Percentiles rank a stretch among this genome's conserved stretches.
Conservation (phyloP, 1,284 basidiomycete species). For the Ceratobasidium sp. region DNA sequence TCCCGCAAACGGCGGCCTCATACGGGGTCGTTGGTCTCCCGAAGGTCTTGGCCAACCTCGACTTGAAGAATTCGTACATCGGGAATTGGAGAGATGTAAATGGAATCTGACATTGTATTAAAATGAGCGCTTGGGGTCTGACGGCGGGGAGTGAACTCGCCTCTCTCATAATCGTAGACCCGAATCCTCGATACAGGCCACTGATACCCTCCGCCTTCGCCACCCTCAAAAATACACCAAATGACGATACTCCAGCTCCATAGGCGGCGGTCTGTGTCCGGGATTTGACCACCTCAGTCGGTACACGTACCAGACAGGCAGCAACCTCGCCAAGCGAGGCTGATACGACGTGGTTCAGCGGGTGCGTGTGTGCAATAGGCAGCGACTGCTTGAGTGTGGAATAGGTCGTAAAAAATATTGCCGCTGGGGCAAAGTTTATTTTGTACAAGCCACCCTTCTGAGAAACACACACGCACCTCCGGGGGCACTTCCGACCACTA, state of each 20-base stretch:
- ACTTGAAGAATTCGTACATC: slow-evolving; percentile 92
- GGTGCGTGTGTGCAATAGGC: slow-evolving; percentile 68
- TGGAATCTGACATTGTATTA: slow-evolving; percentile 75
- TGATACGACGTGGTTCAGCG: slow-evolving; percentile 83
- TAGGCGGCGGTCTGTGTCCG: slow-evolving; percentile 82
- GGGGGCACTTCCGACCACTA: slow-evolving; percentile 95
- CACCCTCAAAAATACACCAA: slow-evolving; percentile 65
- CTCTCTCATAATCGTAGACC: slow-evolving; percentile 82
- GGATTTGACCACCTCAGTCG: slow-evolving; percentile 94
- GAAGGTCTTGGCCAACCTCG: slow-evolving; percentile 65
- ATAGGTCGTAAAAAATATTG: slow-evolving; percentile 96
- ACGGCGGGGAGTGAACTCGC: slow-evolving; percentile 57
- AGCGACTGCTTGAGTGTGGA: slow-evolving; percentile 86
- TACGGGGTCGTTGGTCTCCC: slow-evolving; percentile 74
- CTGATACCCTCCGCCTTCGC: slow-evolving; percentile 70
- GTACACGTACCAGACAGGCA: slow-evolving; percentile 93
- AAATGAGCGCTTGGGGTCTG: background rate
- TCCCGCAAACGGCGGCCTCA: slow-evolving; percentile 93
- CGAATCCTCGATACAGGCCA: slow-evolving; percentile 86
- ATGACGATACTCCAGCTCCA: slow-evolving; percentile 67
- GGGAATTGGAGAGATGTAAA: slow-evolving; percentile 99
- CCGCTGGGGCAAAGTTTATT: slow-evolving; percentile 67
- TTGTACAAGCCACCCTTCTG: background rate
- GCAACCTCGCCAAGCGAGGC: slow-evolving; percentile 88
- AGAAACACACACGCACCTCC: slow-evolving; percentile 76